Percentiles rank a stretch among this genome's conserved stretches.
Evolutionary conservation across 352 stramenopile species (phyloP).

Genomic region (Phytopythium ostracodes): DNA sequence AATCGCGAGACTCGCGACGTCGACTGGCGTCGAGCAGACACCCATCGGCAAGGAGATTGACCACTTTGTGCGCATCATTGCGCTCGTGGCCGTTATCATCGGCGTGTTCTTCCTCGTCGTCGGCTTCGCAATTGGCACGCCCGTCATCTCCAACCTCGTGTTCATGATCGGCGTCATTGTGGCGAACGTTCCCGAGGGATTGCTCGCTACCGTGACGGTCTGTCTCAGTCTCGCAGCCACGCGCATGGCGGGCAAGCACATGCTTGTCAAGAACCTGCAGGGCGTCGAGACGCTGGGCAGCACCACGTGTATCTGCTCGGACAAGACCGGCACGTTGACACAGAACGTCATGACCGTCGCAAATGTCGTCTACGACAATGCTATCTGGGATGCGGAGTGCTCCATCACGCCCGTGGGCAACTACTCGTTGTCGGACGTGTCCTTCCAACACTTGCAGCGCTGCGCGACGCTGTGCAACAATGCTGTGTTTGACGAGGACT

Average conservation of each 20-base stretch:
- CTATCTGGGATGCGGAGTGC: conserved; percentile 70
- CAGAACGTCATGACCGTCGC: conserved; percentile 95
- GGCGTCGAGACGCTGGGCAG: conserved; percentile 91
- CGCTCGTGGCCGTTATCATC: conserved; percentile 47
- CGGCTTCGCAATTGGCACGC: conserved; percentile 39
- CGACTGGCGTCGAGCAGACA: conserved; percentile 43
- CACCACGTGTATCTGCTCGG: conserved; percentile 72
- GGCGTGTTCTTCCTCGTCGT: conserved; percentile 61
- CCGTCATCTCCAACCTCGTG: conserved; percentile 7
- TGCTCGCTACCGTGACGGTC: conserved; percentile 90
- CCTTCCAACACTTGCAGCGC: conserved; percentile 64
- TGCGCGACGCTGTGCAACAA: conserved; percentile 91
- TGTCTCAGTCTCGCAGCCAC: conserved; percentile 90
- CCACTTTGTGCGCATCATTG: conserved; percentile 69
- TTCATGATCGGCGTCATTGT: conserved; percentile 97
- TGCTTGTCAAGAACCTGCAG: conserved; percentile 94
- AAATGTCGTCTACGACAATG: conserved; percentile 66
- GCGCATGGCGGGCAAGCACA: conserved; percentile 87
- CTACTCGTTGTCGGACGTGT: conserved; percentile 44
- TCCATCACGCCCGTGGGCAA: conserved; percentile 65
- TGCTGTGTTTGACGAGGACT: conserved; percentile 81
- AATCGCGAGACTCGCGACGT: conserved; percentile 63
- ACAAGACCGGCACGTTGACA: conserved; percentile 95
- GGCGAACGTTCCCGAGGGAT: conserved; percentile 91
- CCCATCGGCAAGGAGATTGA: conserved; percentile 64